Evolutionary conservation across 495 filamentous ascomycete species (phyloP), one percentile per base, ranked within the genome.

Genomic region (Parachaetomium inaequale): DNA sequence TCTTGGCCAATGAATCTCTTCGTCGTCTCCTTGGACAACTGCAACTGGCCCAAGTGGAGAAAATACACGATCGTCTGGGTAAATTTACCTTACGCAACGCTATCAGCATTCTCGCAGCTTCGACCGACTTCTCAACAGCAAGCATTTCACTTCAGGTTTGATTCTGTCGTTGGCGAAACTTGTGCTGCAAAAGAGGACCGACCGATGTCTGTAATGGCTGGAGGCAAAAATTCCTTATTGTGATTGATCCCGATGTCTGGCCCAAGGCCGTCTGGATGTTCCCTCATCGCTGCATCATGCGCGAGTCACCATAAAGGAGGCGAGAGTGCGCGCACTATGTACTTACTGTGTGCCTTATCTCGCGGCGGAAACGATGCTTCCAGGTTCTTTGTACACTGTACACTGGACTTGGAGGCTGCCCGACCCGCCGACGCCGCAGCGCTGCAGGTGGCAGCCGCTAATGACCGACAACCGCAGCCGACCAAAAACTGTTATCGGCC

Each of bases 381-480:
- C n/a, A n/a, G n/a, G n/a, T n/a, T 51, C 28, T 51, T 51, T 19
- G 42, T 50, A 50, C 45, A n/a, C 26, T 19, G 53, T 51, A 56
- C 45, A n/a, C 29, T 12, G 53, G 43, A 56, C 53, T 42, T 32
- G 28, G 31, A 14, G 19, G 11, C 46, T 45, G 36, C 56, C 17
- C 34, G 45, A 40, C 42, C 50, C 47, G 50, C 63, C 63, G 58
- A 61, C 57, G 63, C 63, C 63, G 63, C 63, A 65, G 52, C 49
- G 19, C 52, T 61, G 63, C 63, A 65, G 19, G 42, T 46, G 17
- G 12, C 52, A 55, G 52, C 52, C 50, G 32, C 52, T n/a, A n/a
- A n/a, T n/a, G 21, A 55, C 2, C 21, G 21, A 40, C 21, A 21
- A n/a, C 52, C 23, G 19, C 7, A 28, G 32, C 32, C 52, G 52